Evolutionary conservation across 2,329 filamentous ascomycete species (phyloP), one percentile per base, ranked within the genome.

Genomic region (Incumbomyces delicatus): DNA sequence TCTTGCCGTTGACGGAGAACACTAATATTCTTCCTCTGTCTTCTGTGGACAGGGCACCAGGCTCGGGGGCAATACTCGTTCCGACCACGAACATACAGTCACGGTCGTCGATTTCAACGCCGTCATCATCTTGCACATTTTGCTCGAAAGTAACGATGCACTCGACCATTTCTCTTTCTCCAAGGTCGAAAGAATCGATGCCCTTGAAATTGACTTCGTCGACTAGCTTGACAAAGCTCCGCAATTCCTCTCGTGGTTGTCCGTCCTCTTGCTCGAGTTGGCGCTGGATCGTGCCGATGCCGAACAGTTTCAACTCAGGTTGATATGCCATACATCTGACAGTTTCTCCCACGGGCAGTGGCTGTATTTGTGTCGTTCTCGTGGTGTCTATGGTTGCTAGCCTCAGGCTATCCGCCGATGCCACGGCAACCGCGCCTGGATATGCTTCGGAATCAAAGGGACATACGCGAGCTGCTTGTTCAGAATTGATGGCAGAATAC

Each of bases 401-500:
- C 57, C 85, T 85, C 20, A 98, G 69, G 50, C 89, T 81, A 13
- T 74, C 71, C 12, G 80, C 74, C 0, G 87, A 90, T 2, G 89
- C 88, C 34, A 98, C 76, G 1, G 87, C 80, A 37, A 96, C 83
- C 0, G 86, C 83, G 22, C 77, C 76, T 0, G 88, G 87, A 59
- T 86, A 98, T 1, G 84, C 85, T 55, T 83, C 79, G 0, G 83
- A 75, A 61, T 95, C 78, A 60, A 98, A 94, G 0, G 84, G 76
- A 50, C 86, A 92, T 5, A 96, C 81, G 40, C 79, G 83, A 1
- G 81, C 82, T 1, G 87, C 86, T 52, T 88, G 83, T 51, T 95
- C 86, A 2, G 89, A 87, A 11, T 90, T 95, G 1, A 95, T 87
- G 1, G 92, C 89, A 3, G 89, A 95, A 66, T 94, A 98, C 1